A percentile compares a stretch with the other conserved stretches of the same genome.
Evolutionary conservation across 192 early-diverging fungal species (phyloP).

Genomic region (Coemansia sp.): DNA sequence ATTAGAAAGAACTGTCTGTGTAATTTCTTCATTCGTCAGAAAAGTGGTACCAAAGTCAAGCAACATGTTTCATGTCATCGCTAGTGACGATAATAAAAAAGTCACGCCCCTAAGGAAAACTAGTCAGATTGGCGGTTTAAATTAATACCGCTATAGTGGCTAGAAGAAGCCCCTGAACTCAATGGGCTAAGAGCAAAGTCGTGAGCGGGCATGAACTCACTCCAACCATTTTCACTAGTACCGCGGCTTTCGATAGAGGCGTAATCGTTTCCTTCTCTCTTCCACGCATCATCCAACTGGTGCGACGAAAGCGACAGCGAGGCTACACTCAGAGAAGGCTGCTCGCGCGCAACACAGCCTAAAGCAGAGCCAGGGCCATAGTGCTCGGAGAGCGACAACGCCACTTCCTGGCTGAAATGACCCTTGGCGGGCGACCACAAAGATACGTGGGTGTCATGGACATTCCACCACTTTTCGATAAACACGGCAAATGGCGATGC

Average conservation of each 20-base stretch:
- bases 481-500: constrained; percentile 46
- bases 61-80: too few species aligned
- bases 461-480: constrained; percentile 73
- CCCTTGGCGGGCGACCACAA: constrained; percentile 32
- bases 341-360: not conserved
- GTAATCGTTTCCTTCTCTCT: constrained; percentile 21
- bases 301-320: constrained; percentile 12
- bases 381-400: constrained; percentile 18
- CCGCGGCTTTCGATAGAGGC: constrained; percentile 7
- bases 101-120: not conserved
- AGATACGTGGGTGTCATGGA: constrained; percentile 62
- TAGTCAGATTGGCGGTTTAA: constrained; percentile 4
- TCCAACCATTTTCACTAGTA: constrained; percentile 27
- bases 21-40: too few species aligned
- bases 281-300: constrained; percentile 38
- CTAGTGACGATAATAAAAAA: not conserved
- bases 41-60: too few species aligned
- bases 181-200: constrained; percentile 38
- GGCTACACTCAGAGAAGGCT: not conserved
- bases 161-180: not conserved
- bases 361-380: constrained; percentile 2
- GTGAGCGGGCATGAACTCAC: constrained; percentile 38
- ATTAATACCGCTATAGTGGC: not conserved
- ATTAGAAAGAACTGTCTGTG: too few species aligned
- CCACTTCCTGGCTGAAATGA: constrained; percentile 14